Evolutionary conservation across 2,329 filamentous ascomycete species (phyloP), one percentile per base, ranked within the genome.

Genomic region (Catunica adiposa): DNA sequence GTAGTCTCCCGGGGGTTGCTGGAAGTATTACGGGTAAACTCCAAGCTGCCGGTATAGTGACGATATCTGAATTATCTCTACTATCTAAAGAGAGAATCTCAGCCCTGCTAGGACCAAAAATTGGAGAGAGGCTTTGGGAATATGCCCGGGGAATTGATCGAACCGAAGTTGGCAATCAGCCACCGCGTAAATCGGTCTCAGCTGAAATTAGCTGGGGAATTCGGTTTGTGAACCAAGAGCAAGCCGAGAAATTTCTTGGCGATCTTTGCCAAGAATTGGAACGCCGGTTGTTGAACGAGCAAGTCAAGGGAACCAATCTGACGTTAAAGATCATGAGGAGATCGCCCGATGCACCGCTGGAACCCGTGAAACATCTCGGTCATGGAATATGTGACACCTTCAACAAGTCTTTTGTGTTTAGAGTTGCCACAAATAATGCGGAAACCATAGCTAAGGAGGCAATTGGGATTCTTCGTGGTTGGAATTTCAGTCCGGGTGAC

Each of bases 201-300:
- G 90, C 90, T 1, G 92, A 98, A 66, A 88, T 98, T 60, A 98
- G 92, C 63, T 98, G 92, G 92, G 92, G 94, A 2, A 94, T 98
- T 56, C 82, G 92, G 4, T 98, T 98, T 65, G 80, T 92, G 61
- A 94, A 78, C 59, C 88, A 96, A 64, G 76, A 79, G n/a, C 90
- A 98, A 67, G 89, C 89, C 0, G 90, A 97, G 58, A 87, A 94
- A 61, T 98, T 98, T 66, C 77, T 97, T 29, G 73, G 80, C 59
- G 92, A 86, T 61, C 71, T 98, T 0, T 92, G 86, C 64, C 83
- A 83, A 56, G 92, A 98, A 67, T 71, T 98, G 5, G 82, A 89
- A 62, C 83, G 82, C 56, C 78, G 92, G 1, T 70, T 98, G 17
- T 64, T 89, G 22, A 86, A 89, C 60, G 88, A 96, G 65, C 76